Percentiles rank a stretch among this genome's conserved stretches.
phyloP scores from a whole-genome alignment of 2,329 filamentous ascomycete species.

The Aspergillus melleus region DNA sequence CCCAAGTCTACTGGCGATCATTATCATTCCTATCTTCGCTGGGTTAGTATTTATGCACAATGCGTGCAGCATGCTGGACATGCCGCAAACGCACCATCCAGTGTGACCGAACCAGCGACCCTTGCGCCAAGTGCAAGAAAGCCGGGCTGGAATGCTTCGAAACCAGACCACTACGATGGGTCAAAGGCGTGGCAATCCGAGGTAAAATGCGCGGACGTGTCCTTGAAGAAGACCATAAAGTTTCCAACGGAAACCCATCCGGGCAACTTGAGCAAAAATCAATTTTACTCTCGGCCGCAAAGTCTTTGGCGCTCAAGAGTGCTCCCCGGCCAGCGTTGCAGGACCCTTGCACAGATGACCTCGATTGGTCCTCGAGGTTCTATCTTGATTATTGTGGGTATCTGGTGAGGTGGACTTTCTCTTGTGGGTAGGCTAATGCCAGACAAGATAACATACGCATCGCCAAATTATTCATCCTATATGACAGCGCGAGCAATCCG shows the following conservation, averaged over 20 bases:
- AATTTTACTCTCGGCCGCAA: not conserved
- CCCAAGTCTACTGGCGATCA: not conserved
- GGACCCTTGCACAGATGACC: slow-evolving; percentile 14
- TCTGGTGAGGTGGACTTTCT: not conserved
- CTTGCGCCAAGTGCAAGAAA: slow-evolving; percentile 35
- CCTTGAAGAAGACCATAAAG: not conserved
- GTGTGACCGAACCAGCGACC: slow-evolving; percentile 27
- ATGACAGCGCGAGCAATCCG: slow-evolving; percentile 36
- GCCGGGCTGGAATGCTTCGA: slow-evolving; percentile 34
- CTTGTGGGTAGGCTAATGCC: slow-evolving; percentile 2
- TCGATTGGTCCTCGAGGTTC: slow-evolving; percentile 25
- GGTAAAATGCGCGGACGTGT: slow-evolving; percentile 20
- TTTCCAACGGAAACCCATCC: not conserved
- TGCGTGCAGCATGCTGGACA: slow-evolving; percentile 27
- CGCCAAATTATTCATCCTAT: slow-evolving; percentile 33
- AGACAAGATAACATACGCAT: slow-evolving; percentile 29
- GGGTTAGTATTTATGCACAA: not conserved
- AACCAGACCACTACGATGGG: slow-evolving; percentile 34
- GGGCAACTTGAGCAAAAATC: not conserved
- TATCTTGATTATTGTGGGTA: slow-evolving; percentile 36
- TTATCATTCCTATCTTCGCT: not conserved
- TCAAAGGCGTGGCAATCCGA: slow-evolving; percentile 33
- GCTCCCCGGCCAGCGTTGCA: slow-evolving; percentile 11
- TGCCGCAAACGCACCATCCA: slow-evolving; percentile 35
- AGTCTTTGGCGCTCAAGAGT: not conserved